Evolutionary conservation across 148 eudicot species (phyloP).

Genomic region (Dysphania ambrosioides): DNA sequence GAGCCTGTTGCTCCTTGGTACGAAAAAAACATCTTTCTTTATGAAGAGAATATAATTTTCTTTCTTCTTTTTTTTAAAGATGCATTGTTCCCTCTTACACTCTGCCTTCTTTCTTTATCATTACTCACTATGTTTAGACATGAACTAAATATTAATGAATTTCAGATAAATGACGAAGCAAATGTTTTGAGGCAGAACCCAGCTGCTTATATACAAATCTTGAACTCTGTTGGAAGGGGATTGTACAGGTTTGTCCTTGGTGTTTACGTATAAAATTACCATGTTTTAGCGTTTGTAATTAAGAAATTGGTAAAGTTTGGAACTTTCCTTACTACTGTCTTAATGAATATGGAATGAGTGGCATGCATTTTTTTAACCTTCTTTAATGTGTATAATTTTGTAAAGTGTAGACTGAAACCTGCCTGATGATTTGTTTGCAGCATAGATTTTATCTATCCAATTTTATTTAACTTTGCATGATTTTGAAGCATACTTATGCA

Average conservation of each 20-base stretch:
- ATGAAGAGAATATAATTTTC: background rate
- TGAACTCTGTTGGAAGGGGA: constrained; percentile 69
- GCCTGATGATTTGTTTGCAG: no score
- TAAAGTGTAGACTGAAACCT: background rate
- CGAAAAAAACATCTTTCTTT: background rate
- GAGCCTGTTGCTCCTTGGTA: background rate
- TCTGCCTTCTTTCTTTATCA: no score
- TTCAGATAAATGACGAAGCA: constrained; percentile 61
- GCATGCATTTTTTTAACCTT: background rate
- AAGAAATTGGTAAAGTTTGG: background rate
- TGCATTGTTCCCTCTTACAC: no score
- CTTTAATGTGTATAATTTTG: background rate
- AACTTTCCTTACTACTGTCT: no score
- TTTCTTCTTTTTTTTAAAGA: no score
- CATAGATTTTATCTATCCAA: no score
- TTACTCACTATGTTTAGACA: no score
- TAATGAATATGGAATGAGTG: no score
- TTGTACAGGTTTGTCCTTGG: constrained; percentile 61
- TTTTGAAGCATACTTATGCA: no score
- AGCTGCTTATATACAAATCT: constrained; percentile 47
- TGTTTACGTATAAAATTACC: constrained; percentile 1
- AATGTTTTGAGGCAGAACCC: constrained; percentile 65
- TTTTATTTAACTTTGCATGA: no score
- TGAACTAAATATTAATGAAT: constrained; percentile 8
- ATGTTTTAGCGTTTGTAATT: no score